Percentiles rank a stretch among this genome's conserved stretches.
Conservation (phyloP, 257 asterid genomes). For the Schizonepeta tenuifolia region DNA sequence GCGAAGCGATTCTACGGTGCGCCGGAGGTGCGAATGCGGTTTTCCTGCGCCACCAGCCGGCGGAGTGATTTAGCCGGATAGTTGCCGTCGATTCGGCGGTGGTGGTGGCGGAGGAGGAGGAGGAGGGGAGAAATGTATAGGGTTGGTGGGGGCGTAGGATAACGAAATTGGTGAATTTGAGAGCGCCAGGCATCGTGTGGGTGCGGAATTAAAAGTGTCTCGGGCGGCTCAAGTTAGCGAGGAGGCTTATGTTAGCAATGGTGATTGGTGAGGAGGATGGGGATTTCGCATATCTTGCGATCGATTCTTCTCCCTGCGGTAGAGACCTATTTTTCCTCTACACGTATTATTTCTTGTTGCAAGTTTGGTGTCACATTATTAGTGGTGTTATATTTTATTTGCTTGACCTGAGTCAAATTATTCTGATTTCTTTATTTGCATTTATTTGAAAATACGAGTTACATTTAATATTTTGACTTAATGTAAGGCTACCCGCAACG, state of each 20-base stretch:
- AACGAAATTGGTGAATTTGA: constrained; percentile 48
- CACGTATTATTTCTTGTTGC: neutral
- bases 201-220: constrained; percentile 31
- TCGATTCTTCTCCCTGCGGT: neutral
- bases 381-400: neutral
- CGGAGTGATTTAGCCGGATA: constrained; percentile 29
- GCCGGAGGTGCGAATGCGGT: constrained; percentile 36
- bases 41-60: constrained; percentile 49
- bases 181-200: constrained; percentile 55
- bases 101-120: constrained; percentile 36
- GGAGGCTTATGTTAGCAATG: constrained; percentile 50
- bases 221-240: constrained; percentile 47
- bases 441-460: neutral
- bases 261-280: constrained; percentile 6
- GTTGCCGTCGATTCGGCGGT: constrained; percentile 17
- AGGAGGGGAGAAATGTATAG: constrained; percentile 35
- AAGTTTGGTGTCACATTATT: neutral
- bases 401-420: neutral
- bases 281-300: neutral
- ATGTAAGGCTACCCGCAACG: too few species aligned
- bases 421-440: neutral
- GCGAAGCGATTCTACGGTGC: constrained; percentile 31
- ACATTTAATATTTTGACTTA: too few species aligned
- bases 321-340: neutral
- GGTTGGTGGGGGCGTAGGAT: constrained; percentile 49